A percentile compares a stretch with the other conserved stretches of the same genome.
Evolutionary conservation across 2,329 filamentous ascomycete genomes (phyloP).

Genomic region (Aureobasidium sp.): DNA sequence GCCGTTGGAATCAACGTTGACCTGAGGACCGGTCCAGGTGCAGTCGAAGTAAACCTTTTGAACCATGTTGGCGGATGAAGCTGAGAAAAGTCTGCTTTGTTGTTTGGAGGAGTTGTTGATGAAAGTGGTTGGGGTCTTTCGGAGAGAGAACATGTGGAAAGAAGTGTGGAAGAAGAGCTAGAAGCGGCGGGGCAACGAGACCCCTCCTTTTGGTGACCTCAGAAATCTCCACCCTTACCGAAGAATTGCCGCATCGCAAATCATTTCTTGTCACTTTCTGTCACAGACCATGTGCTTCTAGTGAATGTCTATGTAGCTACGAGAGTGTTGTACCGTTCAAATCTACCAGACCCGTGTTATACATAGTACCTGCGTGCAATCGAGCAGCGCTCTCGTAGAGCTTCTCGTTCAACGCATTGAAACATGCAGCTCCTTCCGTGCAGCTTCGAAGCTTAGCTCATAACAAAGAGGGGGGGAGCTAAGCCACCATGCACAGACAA

Average conservation of each 20-base stretch:
- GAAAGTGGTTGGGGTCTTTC: constrained; percentile 20
- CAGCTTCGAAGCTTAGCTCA: constrained; percentile 8
- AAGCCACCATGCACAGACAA: constrained; percentile 5
- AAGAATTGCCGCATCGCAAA: background rate
- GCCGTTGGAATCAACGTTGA: constrained; percentile 53
- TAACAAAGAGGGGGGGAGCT: constrained; percentile 1
- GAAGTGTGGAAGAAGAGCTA: background rate
- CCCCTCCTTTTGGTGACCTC: background rate
- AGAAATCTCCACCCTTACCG: background rate
- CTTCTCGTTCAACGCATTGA: background rate
- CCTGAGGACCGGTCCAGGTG: constrained; percentile 63
- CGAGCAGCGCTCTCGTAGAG: background rate
- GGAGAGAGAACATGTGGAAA: constrained; percentile 11
- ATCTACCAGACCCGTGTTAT: background rate
- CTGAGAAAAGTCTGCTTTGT: constrained; percentile 47
- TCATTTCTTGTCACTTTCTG: background rate
- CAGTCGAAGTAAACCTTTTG: constrained; percentile 57
- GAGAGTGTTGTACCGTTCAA: background rate
- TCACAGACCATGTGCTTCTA: background rate
- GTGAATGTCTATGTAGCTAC: background rate
- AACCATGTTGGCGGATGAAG: constrained; percentile 67
- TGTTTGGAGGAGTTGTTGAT: constrained; percentile 16
- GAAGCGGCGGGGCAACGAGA: constrained; percentile 2
- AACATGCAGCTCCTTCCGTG: background rate
- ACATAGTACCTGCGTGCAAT: background rate